These are phyloP conservation scores for Laburnicola sp. DNA, from an alignment of 2,329 filamentous ascomycete species.

Conservation along the genomic window DNA sequence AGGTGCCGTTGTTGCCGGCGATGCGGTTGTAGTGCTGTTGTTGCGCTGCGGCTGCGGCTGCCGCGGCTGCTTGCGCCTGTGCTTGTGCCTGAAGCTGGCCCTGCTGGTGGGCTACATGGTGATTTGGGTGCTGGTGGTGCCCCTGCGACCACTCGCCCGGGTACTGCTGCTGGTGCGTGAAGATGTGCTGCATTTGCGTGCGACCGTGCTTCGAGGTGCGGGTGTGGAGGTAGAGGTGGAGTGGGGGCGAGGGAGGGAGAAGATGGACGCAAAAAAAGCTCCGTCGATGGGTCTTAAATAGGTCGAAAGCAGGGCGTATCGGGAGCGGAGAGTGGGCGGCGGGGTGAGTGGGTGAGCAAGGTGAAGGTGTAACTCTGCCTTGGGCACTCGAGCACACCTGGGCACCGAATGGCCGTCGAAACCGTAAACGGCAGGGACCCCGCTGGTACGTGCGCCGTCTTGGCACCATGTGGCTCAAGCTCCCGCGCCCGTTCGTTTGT, in stretches of 20 bases:
- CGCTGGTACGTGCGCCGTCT: conserved; percentile 21
- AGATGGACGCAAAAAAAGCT: conserved; percentile 3
- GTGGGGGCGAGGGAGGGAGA: too few species aligned
- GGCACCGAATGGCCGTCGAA: conserved; percentile 8
- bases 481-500: background rate
- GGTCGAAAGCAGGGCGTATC: conserved; percentile 2
- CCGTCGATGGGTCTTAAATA: background rate
- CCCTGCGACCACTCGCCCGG: conserved; percentile 57
- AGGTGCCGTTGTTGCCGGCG: conserved; percentile 64
- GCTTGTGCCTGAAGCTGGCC: conserved; percentile 46
- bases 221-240: conserved; percentile 5
- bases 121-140: conserved; percentile 47
- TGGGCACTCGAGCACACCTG: conserved; percentile 24
- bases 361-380: conserved; percentile 16
- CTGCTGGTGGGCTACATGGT: conserved; percentile 45
- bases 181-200: conserved; percentile 61
- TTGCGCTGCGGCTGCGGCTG: conserved; percentile 55
- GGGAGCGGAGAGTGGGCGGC: background rate
- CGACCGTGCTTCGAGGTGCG: conserved; percentile 12
- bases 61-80: conserved; percentile 55
- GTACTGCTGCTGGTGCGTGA: conserved; percentile 64
- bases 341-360: conserved; percentile 14
- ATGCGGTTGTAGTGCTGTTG: conserved; percentile 72
- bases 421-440: conserved; percentile 20
- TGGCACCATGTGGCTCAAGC: conserved; percentile 26